phyloP scores from a whole-genome alignment of 164 flowering plant genomes.

The Magnolia officinalis region DNA sequence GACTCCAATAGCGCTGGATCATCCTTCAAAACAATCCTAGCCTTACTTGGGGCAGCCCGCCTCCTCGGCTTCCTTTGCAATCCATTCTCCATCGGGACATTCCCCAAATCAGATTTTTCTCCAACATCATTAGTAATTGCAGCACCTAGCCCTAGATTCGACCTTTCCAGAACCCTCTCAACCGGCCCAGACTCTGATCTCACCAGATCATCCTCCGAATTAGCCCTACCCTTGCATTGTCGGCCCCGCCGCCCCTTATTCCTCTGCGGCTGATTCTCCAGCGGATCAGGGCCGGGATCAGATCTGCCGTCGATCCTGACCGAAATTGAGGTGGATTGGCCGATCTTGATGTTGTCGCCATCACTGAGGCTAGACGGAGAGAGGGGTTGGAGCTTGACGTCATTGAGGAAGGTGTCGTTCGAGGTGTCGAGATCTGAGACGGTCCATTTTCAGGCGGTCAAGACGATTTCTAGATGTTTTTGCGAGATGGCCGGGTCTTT shows the following conservation, averaged over 20 bases:
- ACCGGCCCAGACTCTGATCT: neutral
- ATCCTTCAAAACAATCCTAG: neutral
- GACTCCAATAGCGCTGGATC: neutral
- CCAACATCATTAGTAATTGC: neutral
- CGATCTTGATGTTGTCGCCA: slow-evolving; percentile 14
- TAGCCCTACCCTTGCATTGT: neutral
- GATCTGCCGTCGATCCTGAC: neutral
- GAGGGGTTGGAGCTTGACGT: neutral
- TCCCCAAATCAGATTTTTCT: neutral
- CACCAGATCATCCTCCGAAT: neutral
- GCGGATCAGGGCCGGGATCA: neutral
- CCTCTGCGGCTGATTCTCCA: neutral
- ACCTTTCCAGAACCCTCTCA: neutral
- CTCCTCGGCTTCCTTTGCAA: slow-evolving; percentile 1
- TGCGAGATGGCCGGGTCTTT: slow-evolving; percentile 12
- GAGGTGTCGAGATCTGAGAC: slow-evolving; percentile 11
- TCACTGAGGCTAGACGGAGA: neutral
- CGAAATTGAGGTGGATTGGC: neutral
- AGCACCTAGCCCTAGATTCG: neutral
- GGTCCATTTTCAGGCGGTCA: slow-evolving; percentile 1
- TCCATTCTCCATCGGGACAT: neutral
- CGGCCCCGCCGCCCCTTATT: too few species aligned
- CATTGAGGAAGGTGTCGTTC: slow-evolving; percentile 11
- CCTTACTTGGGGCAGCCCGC: neutral
- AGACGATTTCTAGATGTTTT: slow-evolving; percentile 4